Percentiles rank a stretch among this genome's conserved stretches.
phyloP scores from a whole-genome alignment of 345 rosid species.

The Pistacia integerrima region DNA sequence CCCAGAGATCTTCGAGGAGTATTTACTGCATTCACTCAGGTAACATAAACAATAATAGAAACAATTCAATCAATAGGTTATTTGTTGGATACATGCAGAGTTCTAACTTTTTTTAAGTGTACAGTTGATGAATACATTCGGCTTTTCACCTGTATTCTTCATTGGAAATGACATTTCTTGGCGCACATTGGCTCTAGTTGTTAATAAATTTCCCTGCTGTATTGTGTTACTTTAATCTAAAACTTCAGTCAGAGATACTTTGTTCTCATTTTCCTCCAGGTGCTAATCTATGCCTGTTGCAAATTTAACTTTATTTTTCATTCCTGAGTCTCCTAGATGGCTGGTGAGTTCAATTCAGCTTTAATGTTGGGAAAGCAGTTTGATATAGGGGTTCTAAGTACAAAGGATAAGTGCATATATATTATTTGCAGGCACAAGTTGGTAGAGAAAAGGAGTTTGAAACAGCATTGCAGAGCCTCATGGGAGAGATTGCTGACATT shows the following conservation, averaged over 20 bases:
- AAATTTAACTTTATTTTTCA: conserved; percentile 36
- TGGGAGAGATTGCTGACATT: conserved; percentile 53
- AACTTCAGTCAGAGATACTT: background rate
- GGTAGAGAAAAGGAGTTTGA: conserved; percentile 51
- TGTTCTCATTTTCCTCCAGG: conserved; percentile 23
- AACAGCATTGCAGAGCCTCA: conserved; percentile 42
- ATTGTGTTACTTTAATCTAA: background rate
- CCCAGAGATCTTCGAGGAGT: conserved; percentile 37
- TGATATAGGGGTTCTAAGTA: background rate
- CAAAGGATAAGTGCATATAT: background rate
- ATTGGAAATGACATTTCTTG: conserved; percentile 36
- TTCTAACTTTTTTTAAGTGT: background rate
- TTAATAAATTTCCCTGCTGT: conserved; percentile 6
- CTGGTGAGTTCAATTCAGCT: conserved; percentile 35
- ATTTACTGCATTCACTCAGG: conserved; percentile 29
- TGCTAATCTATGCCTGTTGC: conserved; percentile 32
- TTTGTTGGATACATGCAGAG: background rate
- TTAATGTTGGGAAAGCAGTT: background rate
- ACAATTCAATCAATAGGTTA: background rate
- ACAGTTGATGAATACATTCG: conserved; percentile 32
- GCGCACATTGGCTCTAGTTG: conserved; percentile 37
- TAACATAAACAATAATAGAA: background rate
- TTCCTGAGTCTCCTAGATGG: conserved; percentile 65
- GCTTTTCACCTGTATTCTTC: conserved; percentile 26
- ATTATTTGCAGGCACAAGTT: conserved; percentile 37